These are phyloP conservation scores for Phanerochaete sordida DNA, from an alignment of 768 basidiomycete genomes.

Conservation along the genomic window DNA sequence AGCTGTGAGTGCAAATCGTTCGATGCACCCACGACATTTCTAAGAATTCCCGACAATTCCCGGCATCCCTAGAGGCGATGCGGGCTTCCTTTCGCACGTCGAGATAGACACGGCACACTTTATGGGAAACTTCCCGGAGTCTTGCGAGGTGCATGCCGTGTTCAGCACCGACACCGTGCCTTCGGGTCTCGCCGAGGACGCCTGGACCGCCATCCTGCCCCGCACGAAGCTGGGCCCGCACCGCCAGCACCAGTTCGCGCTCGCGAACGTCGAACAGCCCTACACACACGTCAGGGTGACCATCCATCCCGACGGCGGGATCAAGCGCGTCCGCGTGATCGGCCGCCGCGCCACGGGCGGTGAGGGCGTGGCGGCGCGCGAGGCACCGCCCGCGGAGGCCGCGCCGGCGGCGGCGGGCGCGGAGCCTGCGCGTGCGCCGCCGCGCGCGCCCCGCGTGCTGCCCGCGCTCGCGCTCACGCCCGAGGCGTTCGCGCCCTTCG, in stretches of 20 bases:
- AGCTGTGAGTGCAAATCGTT: constrained; percentile 55
- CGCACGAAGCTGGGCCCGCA: constrained; percentile 85
- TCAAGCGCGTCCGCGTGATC: constrained; percentile 86
- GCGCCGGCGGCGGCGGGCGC: background rate
- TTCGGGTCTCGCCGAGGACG: constrained; percentile 32
- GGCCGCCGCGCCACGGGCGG: constrained; percentile 48
- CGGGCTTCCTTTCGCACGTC: constrained; percentile 68
- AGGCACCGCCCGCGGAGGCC: constrained; percentile 4
- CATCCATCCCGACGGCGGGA: constrained; percentile 92
- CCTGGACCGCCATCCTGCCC: constrained; percentile 75
- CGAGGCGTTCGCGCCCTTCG: constrained; percentile 86
- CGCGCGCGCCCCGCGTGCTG: constrained; percentile 21
- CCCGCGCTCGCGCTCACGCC: constrained; percentile 72
- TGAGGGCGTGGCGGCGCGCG: background rate
- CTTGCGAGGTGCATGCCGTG: constrained; percentile 73
- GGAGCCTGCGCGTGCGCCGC: too few relatives aligned
- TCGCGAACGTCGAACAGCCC: constrained; percentile 54
- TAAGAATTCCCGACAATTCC: background rate
- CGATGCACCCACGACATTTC: background rate
- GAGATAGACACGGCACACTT: constrained; percentile 96
- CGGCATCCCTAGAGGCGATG: constrained; percentile 53
- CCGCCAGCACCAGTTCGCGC: constrained; percentile 84
- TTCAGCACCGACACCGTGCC: constrained; percentile 32
- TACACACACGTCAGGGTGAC: constrained; percentile 87
- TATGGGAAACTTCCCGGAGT: constrained; percentile 93